A percentile compares a stretch with the other conserved stretches of the same genome.
phyloP scores from a whole-genome alignment of 371 early-diverging fungal species.

The Lichtheimia ramosa region DNA sequence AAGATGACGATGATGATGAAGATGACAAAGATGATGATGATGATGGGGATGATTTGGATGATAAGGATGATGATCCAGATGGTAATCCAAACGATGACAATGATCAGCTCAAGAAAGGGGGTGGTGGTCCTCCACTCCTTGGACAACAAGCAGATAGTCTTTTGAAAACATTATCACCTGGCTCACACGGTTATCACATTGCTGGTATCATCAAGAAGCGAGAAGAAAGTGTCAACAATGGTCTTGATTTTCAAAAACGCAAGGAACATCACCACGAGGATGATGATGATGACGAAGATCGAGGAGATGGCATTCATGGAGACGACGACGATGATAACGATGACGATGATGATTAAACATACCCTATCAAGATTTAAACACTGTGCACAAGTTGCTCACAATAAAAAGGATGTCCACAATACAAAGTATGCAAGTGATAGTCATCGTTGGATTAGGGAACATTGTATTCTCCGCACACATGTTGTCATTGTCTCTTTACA shows the following conservation, averaged over 20 bases:
- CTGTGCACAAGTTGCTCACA: too few species aligned
- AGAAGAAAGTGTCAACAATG: background rate
- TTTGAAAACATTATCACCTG: background rate
- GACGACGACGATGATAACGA: background rate
- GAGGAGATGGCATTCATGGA: background rate
- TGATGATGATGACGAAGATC: background rate
- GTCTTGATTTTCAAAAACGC: background rate
- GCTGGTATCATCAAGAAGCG: background rate
- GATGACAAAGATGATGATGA: constrained; percentile 4
- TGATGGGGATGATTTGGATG: background rate
- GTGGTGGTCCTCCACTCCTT: background rate
- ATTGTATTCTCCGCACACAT: too few species aligned
- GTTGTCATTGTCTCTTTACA: too few species aligned
- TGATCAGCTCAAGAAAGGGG: background rate
- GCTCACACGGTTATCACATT: background rate
- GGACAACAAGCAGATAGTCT: background rate
- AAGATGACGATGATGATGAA: background rate
- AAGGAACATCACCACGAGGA: background rate
- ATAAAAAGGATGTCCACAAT: too few species aligned
- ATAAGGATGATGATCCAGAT: background rate
- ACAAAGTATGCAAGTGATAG: too few species aligned
- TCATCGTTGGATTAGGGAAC: too few species aligned
- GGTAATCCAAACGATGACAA: constrained; percentile 1
- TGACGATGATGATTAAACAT: background rate
- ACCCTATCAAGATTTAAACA: too few species aligned